Evolutionary conservation across 2,329 filamentous ascomycete genomes (phyloP).

Genomic region (Thelonectria discophora): DNA sequence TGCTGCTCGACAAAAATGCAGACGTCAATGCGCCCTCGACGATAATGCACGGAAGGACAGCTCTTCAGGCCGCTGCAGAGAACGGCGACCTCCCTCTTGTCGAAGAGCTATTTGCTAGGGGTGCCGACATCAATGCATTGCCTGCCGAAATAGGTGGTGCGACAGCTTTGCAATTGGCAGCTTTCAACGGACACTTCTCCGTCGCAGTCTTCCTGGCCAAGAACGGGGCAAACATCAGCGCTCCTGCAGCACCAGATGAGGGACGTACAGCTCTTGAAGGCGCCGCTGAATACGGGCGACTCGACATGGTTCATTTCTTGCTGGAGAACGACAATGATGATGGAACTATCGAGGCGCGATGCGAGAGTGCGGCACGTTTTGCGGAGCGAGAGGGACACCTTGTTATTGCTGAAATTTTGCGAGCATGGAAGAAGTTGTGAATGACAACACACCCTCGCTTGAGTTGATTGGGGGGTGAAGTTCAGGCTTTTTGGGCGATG

Average conservation of each 20-base stretch:
- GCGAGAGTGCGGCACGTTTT: not conserved
- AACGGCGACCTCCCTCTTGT: not conserved
- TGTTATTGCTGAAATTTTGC: not conserved
- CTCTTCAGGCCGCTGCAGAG: slow-evolving; percentile 1
- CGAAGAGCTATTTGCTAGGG: not conserved
- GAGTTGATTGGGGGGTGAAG: too few species aligned
- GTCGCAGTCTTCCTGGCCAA: slow-evolving; percentile 10
- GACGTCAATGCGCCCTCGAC: slow-evolving; percentile 1
- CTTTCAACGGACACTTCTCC: slow-evolving; percentile 6
- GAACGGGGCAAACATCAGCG: slow-evolving; percentile 20
- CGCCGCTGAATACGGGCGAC: slow-evolving; percentile 19
- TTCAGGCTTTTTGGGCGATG: too few species aligned
- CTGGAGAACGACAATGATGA: slow-evolving; percentile 23
- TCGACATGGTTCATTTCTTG: slow-evolving; percentile 25
- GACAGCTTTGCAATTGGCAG: slow-evolving; percentile 16
- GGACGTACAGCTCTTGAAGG: slow-evolving; percentile 24
- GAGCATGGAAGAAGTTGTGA: slow-evolving; percentile 1
- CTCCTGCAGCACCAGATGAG: not conserved
- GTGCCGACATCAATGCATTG: not conserved
- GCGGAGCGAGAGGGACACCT: not conserved
- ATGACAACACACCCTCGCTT: too few species aligned
- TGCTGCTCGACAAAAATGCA: not conserved
- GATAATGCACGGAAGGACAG: not conserved
- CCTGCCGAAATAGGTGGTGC: not conserved
- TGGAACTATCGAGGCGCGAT: not conserved